Evolutionary conservation across 2,329 filamentous ascomycete genomes (phyloP).

Genomic region (Alternaria arbusti): DNA sequence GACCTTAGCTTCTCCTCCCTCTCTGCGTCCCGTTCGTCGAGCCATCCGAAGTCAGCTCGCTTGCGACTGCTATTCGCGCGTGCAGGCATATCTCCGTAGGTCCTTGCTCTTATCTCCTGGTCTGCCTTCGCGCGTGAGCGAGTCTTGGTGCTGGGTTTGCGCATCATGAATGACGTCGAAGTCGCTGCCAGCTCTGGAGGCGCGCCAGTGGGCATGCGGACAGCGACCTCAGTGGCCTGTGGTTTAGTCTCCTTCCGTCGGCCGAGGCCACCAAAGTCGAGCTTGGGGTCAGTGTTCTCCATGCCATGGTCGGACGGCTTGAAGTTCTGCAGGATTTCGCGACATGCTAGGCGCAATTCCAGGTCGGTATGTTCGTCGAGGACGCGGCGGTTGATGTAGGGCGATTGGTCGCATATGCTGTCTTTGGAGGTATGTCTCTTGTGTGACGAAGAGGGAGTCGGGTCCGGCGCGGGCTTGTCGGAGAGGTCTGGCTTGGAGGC

Average conservation of each 20-base stretch:
- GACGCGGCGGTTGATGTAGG: slow-evolving; percentile 53
- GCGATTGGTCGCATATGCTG: slow-evolving; percentile 46
- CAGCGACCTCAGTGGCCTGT: slow-evolving; percentile 28
- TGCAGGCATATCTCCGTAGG: slow-evolving; percentile 26
- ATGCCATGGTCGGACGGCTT: slow-evolving; percentile 49
- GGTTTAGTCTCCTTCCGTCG: slow-evolving; percentile 27
- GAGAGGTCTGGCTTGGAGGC: slow-evolving; percentile 38
- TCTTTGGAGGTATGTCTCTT: slow-evolving; percentile 37
- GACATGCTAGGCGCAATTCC: slow-evolving; percentile 55
- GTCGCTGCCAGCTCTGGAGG: slow-evolving; percentile 34
- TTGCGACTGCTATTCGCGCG: slow-evolving; percentile 44
- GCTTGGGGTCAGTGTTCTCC: slow-evolving; percentile 44
- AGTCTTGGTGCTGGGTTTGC: slow-evolving; percentile 31
- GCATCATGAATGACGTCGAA: slow-evolving; percentile 31
- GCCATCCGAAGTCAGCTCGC: slow-evolving; percentile 34
- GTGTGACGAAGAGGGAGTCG: slow-evolving; percentile 26
- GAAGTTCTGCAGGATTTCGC: slow-evolving; percentile 51
- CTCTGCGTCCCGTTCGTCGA: slow-evolving; percentile 28
- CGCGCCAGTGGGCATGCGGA: slow-evolving; percentile 38
- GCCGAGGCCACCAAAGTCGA: slow-evolving; percentile 42
- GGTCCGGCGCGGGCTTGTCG: slow-evolving; percentile 38
- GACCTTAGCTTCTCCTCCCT: slow-evolving; percentile 30
- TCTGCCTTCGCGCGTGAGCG: slow-evolving; percentile 33
- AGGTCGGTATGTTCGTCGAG: slow-evolving; percentile 52
- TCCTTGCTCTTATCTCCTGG: slow-evolving; percentile 19